Conservation (phyloP, 768 basidiomycete genomes). For the Termitomyces sp. region DNA sequence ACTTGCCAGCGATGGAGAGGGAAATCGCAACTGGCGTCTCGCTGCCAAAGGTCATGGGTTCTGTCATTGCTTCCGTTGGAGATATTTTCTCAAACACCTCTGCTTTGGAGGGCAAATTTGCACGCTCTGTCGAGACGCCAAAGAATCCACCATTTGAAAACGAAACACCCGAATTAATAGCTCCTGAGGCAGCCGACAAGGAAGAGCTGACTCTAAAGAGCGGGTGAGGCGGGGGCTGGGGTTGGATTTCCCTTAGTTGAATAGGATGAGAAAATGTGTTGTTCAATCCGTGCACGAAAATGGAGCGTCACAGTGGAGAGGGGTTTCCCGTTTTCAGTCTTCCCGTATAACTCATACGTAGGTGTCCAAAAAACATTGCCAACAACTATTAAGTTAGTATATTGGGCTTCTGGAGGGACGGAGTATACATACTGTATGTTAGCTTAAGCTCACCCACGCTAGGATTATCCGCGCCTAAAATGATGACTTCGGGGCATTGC, state of each 20-base stretch:
- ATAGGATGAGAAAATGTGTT: background rate
- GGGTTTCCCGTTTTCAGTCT: slow-evolving; percentile 38
- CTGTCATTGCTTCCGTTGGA: slow-evolving; percentile 18
- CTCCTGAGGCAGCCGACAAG: background rate
- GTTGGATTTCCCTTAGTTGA: background rate
- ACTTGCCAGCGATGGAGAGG: slow-evolving; percentile 43
- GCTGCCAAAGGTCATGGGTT: slow-evolving; percentile 38
- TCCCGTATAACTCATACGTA: slow-evolving; percentile 55
- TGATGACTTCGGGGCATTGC: slow-evolving; percentile 30
- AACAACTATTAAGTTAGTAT: slow-evolving; percentile 35
- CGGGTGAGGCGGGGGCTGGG: background rate
- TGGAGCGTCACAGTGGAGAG: slow-evolving; percentile 41
- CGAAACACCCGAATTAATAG: no score
- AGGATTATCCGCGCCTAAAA: slow-evolving; percentile 34
- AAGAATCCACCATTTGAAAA: background rate
- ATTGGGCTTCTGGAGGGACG: background rate
- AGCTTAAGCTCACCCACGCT: slow-evolving; percentile 37
- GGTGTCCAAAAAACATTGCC: slow-evolving; percentile 45
- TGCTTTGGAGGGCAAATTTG: background rate
- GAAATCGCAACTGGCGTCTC: slow-evolving; percentile 50
- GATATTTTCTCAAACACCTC: slow-evolving; percentile 28
- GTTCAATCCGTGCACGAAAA: slow-evolving; percentile 46
- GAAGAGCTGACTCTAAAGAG: background rate
- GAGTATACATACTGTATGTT: slow-evolving; percentile 41
- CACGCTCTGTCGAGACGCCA: background rate